Evolutionary conservation across 306 rosid species (phyloP).

Genomic region (Castanea crenata): DNA sequence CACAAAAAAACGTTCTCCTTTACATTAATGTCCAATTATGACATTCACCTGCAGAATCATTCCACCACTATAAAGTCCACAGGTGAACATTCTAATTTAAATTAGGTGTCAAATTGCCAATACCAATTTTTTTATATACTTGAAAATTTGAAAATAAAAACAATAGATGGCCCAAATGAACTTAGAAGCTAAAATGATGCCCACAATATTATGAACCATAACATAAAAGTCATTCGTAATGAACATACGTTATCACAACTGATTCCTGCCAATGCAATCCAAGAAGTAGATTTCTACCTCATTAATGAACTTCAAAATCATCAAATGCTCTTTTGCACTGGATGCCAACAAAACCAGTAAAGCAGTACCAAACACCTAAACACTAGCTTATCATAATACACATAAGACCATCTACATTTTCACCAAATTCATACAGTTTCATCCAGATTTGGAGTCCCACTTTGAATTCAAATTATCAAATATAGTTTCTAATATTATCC

Average conservation of each 20-base stretch:
- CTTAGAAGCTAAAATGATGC: not conserved
- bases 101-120: no score
- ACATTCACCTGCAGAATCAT: no score
- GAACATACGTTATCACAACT: not conserved
- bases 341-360: not conserved
- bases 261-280: not conserved
- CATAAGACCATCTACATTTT: not conserved
- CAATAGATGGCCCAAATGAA: not conserved
- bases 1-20: no score
- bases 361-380: not conserved
- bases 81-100: no score
- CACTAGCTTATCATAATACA: not conserved
- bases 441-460: not conserved
- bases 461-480: not conserved
- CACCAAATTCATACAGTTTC: not conserved
- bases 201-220: not conserved
- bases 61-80: no score
- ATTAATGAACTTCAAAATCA: not conserved
- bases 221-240: not conserved
- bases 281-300: not conserved
- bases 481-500: not conserved
- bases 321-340: not conserved
- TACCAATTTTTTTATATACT: no score
- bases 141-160: not conserved
- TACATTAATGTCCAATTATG: no score